Percentiles rank a stretch among this genome's conserved stretches.
Evolutionary conservation across 2,329 filamentous ascomycete species (phyloP).

Genomic region (Aureobasidium sp.): DNA sequence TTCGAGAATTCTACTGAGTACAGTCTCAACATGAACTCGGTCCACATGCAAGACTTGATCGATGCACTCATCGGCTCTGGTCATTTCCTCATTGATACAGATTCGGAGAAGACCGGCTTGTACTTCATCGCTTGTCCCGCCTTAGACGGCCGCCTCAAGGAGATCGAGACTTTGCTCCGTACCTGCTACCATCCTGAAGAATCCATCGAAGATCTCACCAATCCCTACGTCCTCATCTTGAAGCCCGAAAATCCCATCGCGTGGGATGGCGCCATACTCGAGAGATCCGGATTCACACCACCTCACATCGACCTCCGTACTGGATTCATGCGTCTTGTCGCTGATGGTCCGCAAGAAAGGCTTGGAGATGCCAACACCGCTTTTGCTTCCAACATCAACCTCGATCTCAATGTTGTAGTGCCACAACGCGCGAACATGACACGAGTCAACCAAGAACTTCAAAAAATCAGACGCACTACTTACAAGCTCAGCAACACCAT

Average conservation of each 20-base stretch:
- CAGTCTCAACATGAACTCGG: constrained; percentile 65
- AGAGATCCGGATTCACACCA: constrained; percentile 63
- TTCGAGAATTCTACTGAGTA: constrained; percentile 98
- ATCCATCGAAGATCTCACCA: constrained; percentile 60
- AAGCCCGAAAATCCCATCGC: constrained; percentile 67
- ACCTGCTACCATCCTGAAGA: constrained; percentile 66
- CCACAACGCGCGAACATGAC: constrained; percentile 90
- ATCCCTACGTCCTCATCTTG: constrained; percentile 79
- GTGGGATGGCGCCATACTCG: constrained; percentile 68
- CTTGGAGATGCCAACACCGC: constrained; percentile 69
- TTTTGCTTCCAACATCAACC: constrained; percentile 73
- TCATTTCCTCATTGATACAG: constrained; percentile 77
- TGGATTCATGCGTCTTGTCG: constrained; percentile 78
- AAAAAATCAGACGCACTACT: constrained; percentile 89
- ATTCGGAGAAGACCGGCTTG: constrained; percentile 54
- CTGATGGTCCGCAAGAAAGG: constrained; percentile 72
- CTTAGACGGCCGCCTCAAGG: constrained; percentile 63
- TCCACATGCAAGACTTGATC: constrained; percentile 66
- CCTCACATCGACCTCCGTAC: constrained; percentile 77
- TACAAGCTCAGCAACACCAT: constrained; percentile 97
- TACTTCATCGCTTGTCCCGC: constrained; percentile 79
- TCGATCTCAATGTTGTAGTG: constrained; percentile 79
- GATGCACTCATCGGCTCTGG: constrained; percentile 72
- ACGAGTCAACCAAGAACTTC: constrained; percentile 82
- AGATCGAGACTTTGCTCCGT: constrained; percentile 78